These are phyloP conservation scores for Russula abietina DNA, from an alignment of 768 basidiomycete species.

Conservation along the genomic window DNA sequence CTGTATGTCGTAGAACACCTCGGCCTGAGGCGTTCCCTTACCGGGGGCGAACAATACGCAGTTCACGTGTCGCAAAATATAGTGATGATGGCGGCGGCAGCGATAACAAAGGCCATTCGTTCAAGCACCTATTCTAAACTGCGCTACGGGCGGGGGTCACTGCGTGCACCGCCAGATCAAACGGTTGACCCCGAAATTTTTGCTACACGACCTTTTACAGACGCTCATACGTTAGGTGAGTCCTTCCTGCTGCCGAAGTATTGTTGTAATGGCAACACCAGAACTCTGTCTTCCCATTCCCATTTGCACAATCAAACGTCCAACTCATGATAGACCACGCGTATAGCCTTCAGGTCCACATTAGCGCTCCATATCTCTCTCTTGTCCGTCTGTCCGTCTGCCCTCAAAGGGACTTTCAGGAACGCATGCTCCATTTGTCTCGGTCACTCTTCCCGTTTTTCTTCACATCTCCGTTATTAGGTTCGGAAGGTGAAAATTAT, in stretches of 20 bases:
- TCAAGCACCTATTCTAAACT: background rate
- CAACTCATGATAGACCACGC: background rate
- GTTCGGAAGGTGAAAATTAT: background rate
- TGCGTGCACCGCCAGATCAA: background rate
- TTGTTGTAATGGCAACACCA: background rate
- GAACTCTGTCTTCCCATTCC: slow-evolving; percentile 5
- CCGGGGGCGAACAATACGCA: background rate
- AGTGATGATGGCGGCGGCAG: background rate
- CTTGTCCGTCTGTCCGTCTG: background rate
- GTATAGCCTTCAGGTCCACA: background rate
- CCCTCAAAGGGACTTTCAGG: background rate
- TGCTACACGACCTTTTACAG: background rate
- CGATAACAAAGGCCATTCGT: background rate
- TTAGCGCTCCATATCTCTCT: background rate
- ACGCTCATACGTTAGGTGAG: slow-evolving; percentile 1
- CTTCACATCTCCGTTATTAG: background rate
- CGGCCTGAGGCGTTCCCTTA: background rate
- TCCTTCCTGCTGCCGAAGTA: background rate
- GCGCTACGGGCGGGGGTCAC: too few species aligned
- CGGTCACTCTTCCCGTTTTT: background rate
- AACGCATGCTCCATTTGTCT: background rate
- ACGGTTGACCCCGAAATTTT: background rate
- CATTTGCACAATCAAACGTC: slow-evolving; percentile 1
- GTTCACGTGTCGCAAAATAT: background rate
- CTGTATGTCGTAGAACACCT: background rate